phyloP scores from a whole-genome alignment of 1,284 basidiomycete species.

The Irpex rosettiformis region DNA sequence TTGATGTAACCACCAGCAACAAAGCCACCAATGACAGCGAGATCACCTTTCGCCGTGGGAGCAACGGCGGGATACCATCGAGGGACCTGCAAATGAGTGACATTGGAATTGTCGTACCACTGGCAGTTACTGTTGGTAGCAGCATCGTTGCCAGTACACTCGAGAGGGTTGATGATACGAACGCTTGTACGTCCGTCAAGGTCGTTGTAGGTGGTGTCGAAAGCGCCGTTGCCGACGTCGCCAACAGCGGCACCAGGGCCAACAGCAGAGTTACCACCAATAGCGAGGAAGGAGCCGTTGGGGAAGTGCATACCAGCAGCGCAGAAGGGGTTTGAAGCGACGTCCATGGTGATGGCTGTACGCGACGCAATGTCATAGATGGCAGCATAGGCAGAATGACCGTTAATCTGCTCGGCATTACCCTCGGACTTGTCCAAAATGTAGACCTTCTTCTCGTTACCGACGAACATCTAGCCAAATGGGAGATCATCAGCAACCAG shows the following conservation, averaged over 20 bases:
- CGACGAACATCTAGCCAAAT: constrained; percentile 39
- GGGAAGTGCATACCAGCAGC: constrained; percentile 60
- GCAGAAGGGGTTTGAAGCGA: constrained; percentile 82
- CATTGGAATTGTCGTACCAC: constrained; percentile 73
- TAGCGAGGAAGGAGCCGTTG: constrained; percentile 40
- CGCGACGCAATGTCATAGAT: constrained; percentile 51
- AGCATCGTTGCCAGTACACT: constrained; percentile 54
- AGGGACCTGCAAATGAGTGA: constrained; percentile 70
- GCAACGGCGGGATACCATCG: constrained; percentile 92
- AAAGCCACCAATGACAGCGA: constrained; percentile 80
- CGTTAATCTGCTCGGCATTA: constrained; percentile 49
- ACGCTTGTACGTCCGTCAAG: constrained; percentile 66
- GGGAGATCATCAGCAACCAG: background rate
- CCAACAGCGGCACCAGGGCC: constrained; percentile 68
- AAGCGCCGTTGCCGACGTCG: constrained; percentile 46
- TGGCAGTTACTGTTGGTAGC: constrained; percentile 53
- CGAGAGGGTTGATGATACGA: constrained; percentile 65
- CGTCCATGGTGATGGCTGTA: constrained; percentile 58
- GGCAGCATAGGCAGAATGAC: constrained; percentile 37
- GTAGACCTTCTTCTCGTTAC: constrained; percentile 40
- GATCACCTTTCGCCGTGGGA: constrained; percentile 60
- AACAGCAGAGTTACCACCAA: constrained; percentile 67
- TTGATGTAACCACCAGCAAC: constrained; percentile 88
- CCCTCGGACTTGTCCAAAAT: constrained; percentile 48
- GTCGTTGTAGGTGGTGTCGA: constrained; percentile 60